phyloP scores from a whole-genome alignment of 805 yeast species.

The Millerozyma miso region DNA sequence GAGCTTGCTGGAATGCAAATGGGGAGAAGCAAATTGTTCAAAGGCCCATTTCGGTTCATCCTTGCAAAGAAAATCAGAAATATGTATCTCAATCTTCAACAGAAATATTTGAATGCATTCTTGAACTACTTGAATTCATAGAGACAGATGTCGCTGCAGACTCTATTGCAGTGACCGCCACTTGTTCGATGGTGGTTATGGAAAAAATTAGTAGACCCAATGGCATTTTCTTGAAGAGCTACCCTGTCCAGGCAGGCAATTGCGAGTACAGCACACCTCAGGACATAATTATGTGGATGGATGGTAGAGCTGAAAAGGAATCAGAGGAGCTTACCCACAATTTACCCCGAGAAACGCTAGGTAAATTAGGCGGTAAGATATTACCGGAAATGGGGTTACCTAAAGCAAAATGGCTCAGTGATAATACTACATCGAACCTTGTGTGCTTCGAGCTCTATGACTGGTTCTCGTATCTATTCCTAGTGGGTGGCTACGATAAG shows the following conservation, averaged over 20 bases:
- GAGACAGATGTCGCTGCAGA: constrained; percentile 4
- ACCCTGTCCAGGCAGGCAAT: constrained; percentile 15
- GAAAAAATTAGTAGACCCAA: constrained; percentile 12
- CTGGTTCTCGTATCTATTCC: constrained; percentile 33
- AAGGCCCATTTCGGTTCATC: constrained; percentile 15
- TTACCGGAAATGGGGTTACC: constrained; percentile 59
- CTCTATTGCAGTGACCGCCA: constrained; percentile 41
- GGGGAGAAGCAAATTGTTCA: constrained; percentile 13
- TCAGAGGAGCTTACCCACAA: constrained; percentile 22
- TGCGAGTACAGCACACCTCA: constrained; percentile 11
- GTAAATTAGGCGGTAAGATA: constrained; percentile 40
- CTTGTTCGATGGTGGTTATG: constrained; percentile 55
- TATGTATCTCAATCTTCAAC: constrained; percentile 38
- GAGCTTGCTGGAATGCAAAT: constrained; percentile 29
- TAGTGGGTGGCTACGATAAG: constrained; percentile 20
- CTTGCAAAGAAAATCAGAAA: constrained; percentile 10
- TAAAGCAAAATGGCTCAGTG: constrained; percentile 40
- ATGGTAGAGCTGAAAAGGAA: constrained; percentile 38
- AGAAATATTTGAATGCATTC: constrained; percentile 34
- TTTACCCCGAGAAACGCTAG: constrained; percentile 15
- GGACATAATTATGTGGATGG: constrained; percentile 61
- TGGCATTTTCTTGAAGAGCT: constrained; percentile 26
- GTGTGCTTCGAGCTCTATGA: constrained; percentile 52
- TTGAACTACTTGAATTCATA: constrained; percentile 14
- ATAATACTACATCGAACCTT: constrained; percentile 16